Percentiles rank a stretch among this genome's conserved stretches.
These are phyloP conservation scores for Globisporangium middletonii DNA, from an alignment of 352 stramenopile genomes.

Conservation along the genomic window DNA sequence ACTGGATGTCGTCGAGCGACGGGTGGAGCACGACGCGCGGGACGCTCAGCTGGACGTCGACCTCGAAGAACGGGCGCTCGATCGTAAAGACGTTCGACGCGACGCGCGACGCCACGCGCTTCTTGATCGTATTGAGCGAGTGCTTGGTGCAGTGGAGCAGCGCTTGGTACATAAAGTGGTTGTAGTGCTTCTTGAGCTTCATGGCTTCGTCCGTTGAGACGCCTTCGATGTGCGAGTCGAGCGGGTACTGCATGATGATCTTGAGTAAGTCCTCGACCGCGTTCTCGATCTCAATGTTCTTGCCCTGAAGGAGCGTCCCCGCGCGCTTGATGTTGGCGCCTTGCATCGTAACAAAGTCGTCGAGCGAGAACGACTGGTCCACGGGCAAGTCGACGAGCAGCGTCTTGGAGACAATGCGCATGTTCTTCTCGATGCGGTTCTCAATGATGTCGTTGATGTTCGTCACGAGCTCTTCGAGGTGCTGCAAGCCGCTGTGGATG, in stretches of 20 bases:
- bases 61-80: slow-evolving; percentile 97
- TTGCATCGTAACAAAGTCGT: slow-evolving; percentile 98
- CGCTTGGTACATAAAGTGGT: slow-evolving; percentile 99
- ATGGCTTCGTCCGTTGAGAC: slow-evolving; percentile 92
- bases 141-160: slow-evolving; percentile 97
- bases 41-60: slow-evolving; percentile 95
- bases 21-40: slow-evolving; percentile 92
- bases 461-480: slow-evolving; percentile 95
- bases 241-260: slow-evolving; percentile 93
- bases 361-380: slow-evolving; percentile 95
- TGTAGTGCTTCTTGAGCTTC: slow-evolving; percentile 98
- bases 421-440: slow-evolving; percentile 98
- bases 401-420: slow-evolving; percentile 97
- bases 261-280: slow-evolving; percentile 96
- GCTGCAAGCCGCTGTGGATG: slow-evolving; percentile 89
- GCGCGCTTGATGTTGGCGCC: slow-evolving; percentile 90
- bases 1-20: slow-evolving; percentile 96
- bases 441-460: slow-evolving; percentile 99
- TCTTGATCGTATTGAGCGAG: slow-evolving; percentile 98
- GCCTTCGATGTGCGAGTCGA: slow-evolving; percentile 94
- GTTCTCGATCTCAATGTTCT: slow-evolving; percentile 98
- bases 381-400: slow-evolving; percentile 96
- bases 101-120: slow-evolving; percentile 92
- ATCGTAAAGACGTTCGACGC: slow-evolving; percentile 87
- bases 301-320: slow-evolving; percentile 92